These are phyloP conservation scores for Cyclotella kingstonii DNA, from an alignment of 108 stramenopile species.

Conservation along the genomic window DNA sequence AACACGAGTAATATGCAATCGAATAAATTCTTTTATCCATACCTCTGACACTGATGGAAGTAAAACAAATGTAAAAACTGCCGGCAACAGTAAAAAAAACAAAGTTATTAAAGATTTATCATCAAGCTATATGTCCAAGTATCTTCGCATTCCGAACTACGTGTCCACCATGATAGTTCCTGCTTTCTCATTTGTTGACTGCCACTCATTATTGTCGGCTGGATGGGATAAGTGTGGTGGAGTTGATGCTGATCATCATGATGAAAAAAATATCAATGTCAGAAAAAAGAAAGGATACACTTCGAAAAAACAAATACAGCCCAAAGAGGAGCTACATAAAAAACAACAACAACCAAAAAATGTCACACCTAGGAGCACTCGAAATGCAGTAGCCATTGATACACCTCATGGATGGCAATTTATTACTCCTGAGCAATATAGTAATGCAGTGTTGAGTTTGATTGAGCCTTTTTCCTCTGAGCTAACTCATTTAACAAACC, in stretches of 20 bases:
- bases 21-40: background rate
- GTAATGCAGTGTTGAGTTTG: conserved; percentile 35
- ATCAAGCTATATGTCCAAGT: conserved; percentile 25
- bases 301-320: conserved; percentile 5
- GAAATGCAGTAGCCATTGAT: conserved; percentile 51
- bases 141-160: conserved; percentile 50
- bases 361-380: conserved; percentile 46
- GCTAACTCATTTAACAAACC: no score
- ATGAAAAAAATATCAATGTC: background rate
- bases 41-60: background rate
- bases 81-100: background rate
- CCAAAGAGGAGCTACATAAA: conserved; percentile 10
- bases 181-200: conserved; percentile 58
- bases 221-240: no score
- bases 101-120: background rate
- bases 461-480: background rate
- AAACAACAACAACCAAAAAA: conserved; percentile 7
- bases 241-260: conserved; percentile 2
- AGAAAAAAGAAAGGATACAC: background rate
- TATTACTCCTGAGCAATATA: conserved; percentile 54
- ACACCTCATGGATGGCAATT: conserved; percentile 76
- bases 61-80: background rate
- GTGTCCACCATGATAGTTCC: conserved; percentile 65
- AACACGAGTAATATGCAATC: conserved; percentile 11
- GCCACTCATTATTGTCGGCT: conserved; percentile 20